Percentiles rank a stretch among this genome's conserved stretches.
Evolutionary conservation across 495 filamentous ascomycete species (phyloP).

Genomic region (Neurospora intermedia): DNA sequence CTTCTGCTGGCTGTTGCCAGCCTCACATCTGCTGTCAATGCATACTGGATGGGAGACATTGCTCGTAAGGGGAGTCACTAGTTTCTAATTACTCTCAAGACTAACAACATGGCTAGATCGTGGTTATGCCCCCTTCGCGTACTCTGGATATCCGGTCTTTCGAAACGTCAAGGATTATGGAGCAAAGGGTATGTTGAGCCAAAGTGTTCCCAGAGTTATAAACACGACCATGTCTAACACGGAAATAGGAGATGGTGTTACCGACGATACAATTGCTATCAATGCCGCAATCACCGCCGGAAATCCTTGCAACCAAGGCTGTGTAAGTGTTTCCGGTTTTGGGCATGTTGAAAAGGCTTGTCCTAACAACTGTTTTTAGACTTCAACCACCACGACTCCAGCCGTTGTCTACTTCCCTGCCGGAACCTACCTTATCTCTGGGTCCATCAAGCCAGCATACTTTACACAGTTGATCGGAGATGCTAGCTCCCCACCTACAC

Average conservation of each 20-base stretch:
- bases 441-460: constrained; percentile 53
- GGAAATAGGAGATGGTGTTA: constrained; percentile 34
- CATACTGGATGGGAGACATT: constrained; percentile 35
- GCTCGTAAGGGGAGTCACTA: constrained; percentile 20
- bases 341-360: not conserved
- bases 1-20: constrained; percentile 28
- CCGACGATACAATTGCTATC: constrained; percentile 80
- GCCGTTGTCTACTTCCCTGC: constrained; percentile 71
- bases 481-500: constrained; percentile 24
- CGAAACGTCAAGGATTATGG: constrained; percentile 53
- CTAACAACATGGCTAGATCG: constrained; percentile 22
- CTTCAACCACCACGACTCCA: constrained; percentile 62
- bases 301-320: constrained; percentile 66
- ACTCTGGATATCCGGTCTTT: constrained; percentile 40
- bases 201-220: not conserved
- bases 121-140: constrained; percentile 36
- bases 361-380: constrained; percentile 10
- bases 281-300: constrained; percentile 69
- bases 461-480: constrained; percentile 52
- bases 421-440: constrained; percentile 62
- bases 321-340: constrained; percentile 25
- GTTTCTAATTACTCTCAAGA: not conserved
- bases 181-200: constrained; percentile 38
- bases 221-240: not conserved
- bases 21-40: constrained; percentile 27